phyloP scores from a whole-genome alignment of 345 rosid genomes.

The Eucalyptus cloeziana region DNA sequence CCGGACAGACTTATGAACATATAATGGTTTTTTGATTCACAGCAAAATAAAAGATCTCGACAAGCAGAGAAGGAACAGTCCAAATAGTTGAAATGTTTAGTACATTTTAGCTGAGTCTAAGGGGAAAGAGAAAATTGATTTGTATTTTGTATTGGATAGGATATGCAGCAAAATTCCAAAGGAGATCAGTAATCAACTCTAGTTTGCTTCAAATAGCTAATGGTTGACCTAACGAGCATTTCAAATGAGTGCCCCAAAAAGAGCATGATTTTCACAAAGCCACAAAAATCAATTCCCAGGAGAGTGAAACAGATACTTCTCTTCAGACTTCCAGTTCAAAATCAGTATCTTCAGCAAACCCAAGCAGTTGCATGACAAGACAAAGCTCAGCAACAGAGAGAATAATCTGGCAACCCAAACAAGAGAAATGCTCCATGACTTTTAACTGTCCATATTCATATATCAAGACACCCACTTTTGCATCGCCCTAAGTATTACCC shows the following conservation, averaged over 20 bases:
- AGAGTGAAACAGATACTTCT: background rate
- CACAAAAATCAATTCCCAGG: background rate
- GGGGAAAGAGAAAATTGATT: background rate
- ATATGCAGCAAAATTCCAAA: background rate
- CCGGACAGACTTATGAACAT: constrained; percentile 40
- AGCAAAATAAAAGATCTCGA: background rate
- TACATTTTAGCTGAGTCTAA: background rate
- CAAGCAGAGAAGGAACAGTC: background rate
- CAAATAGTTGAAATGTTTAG: background rate
- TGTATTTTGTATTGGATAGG: background rate
- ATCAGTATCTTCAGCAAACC: background rate
- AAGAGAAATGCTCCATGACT: background rate
- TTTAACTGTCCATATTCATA: background rate
- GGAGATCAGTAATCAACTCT: background rate
- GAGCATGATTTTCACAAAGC: background rate
- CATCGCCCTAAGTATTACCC: background rate
- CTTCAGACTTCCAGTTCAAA: background rate
- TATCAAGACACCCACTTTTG: background rate
- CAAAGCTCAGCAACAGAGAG: background rate
- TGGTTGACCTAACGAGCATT: background rate
- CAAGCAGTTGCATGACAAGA: background rate
- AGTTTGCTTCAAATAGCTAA: background rate
- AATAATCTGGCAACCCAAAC: background rate
- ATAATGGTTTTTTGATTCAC: constrained; percentile 60
- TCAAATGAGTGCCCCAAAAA: background rate